A percentile compares a stretch with the other conserved stretches of the same genome.
phyloP scores from a whole-genome alignment of 1,284 basidiomycete genomes.

The Farysia itapuensis region DNA sequence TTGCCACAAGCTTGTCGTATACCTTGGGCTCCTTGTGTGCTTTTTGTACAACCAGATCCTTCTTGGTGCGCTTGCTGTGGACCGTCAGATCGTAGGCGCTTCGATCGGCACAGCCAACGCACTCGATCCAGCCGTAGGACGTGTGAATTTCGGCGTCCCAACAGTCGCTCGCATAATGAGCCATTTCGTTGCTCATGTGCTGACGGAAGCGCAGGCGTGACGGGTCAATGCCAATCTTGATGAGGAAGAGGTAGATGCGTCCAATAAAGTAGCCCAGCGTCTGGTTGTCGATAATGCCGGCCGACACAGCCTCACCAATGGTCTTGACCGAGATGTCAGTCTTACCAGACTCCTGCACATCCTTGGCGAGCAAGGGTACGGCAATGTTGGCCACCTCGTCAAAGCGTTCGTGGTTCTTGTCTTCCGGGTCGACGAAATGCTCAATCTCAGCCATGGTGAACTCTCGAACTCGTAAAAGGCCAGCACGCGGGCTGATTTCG shows the following conservation, averaged over 20 bases:
- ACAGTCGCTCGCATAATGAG: slow-evolving; percentile 97
- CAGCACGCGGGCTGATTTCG: slow-evolving; percentile 95
- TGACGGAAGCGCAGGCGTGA: slow-evolving; percentile 85
- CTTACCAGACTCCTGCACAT: slow-evolving; percentile 77
- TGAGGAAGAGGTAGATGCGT: slow-evolving; percentile 85
- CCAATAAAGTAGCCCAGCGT: slow-evolving; percentile 97
- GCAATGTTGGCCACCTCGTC: slow-evolving; percentile 75
- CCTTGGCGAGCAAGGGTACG: slow-evolving; percentile 77
- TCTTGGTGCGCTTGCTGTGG: slow-evolving; percentile 64
- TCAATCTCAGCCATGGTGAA: slow-evolving; percentile 99
- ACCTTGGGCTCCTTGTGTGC: slow-evolving; percentile 78
- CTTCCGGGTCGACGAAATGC: slow-evolving; percentile 92
- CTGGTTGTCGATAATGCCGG: slow-evolving; percentile 88
- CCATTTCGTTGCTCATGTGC: slow-evolving; percentile 98
- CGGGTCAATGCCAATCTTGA: slow-evolving; percentile 91
- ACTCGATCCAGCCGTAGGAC: slow-evolving; percentile 96
- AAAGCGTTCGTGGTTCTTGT: slow-evolving; percentile 88
- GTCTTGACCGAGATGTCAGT: slow-evolving; percentile 71
- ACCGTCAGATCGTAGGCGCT: slow-evolving; percentile 87
- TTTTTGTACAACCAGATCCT: slow-evolving; percentile 76
- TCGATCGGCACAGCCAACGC: slow-evolving; percentile 98
- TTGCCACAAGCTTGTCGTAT: slow-evolving; percentile 73
- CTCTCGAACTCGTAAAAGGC: slow-evolving; percentile 92
- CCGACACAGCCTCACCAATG: slow-evolving; percentile 83
- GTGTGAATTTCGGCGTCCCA: slow-evolving; percentile 99